Evolutionary conservation across 805 yeast species (phyloP), one percentile per base, ranked within the genome.

Genomic region (Yamadazyma sp.): DNA sequence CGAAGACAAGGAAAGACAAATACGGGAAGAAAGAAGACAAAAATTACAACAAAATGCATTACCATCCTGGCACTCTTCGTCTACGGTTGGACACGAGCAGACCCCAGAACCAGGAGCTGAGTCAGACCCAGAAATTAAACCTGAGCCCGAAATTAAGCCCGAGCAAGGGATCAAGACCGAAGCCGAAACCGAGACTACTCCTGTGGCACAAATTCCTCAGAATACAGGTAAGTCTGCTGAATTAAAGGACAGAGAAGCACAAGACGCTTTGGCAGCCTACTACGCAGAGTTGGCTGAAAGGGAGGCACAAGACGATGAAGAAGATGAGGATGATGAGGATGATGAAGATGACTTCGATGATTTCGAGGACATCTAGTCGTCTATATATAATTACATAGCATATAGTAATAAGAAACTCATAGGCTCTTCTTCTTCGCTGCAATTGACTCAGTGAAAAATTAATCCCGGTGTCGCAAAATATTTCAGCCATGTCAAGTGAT

Each of bases 41-140:
- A 73, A 77, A 48, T 71, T 90, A 59, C 82, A 84, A 55, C 96
- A 91, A 60, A 93, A 93, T 57, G 96, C 96, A 3, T 71, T 93
- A 48, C 99, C 99, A 6, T 82, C 93, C 19, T 93, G 99, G 99
- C 96, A 93, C 57, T 79, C 84, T 47, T 82, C 83, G 49, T 80
- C 91, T 55, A 90, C 99, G 0, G 91, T 91, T 48, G 96, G 95
- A 31, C 71, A 80, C 48, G 61, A 73, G 10, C 36, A 27, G 25
- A 40, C 38, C n/a, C 47, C 41, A 12, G 45, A 35, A 17, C 32
- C 39, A 3, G 7, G 22, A 10, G 28, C 37, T 9, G 27, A 42
- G 26, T 13, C 35, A 11, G 41, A 43, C 8, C 32, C 52, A 3
- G 46, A 40, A 25, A 15, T 38, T 13, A 38, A 68, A 13, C 26